A percentile compares a stretch with the other conserved stretches of the same genome.
phyloP scores from a whole-genome alignment of 208 protist genomes.

The Leishmania lainsoni region DNA sequence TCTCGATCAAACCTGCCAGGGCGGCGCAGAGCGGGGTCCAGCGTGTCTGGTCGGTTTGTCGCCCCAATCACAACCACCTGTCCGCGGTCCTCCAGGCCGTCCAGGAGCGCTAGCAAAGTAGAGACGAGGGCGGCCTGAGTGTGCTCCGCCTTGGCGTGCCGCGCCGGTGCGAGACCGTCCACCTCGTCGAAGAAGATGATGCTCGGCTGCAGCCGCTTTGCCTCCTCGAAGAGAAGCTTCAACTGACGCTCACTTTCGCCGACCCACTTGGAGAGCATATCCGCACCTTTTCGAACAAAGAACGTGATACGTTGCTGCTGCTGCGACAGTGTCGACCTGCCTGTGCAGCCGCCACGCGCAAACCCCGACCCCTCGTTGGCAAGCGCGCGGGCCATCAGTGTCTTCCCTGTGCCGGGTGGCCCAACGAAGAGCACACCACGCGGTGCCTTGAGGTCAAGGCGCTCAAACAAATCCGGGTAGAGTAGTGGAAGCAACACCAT shows the following conservation, averaged over 20 bases:
- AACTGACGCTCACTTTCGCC: constrained; percentile 98
- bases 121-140: constrained; percentile 85
- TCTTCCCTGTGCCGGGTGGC: constrained; percentile 99
- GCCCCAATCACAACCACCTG: constrained; percentile 96
- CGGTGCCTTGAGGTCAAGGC: constrained; percentile 75
- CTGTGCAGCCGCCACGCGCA: background rate
- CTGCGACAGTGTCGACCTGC: background rate
- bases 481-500: constrained; percentile 86
- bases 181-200: constrained; percentile 99
- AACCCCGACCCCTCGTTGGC: constrained; percentile 94
- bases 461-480: constrained; percentile 67
- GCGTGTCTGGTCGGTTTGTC: constrained; percentile 95
- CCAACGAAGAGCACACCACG: constrained; percentile 99
- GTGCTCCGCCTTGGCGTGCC: constrained; percentile 82
- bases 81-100: constrained; percentile 92
- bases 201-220: constrained; percentile 90
- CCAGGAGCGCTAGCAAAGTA: constrained; percentile 95
- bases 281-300: constrained; percentile 96
- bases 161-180: constrained; percentile 94
- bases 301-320: constrained; percentile 91
- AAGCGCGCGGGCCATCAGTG: constrained; percentile 98
- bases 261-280: constrained; percentile 98
- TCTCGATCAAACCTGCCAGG: constrained; percentile 98
- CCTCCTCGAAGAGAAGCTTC: constrained; percentile 97
- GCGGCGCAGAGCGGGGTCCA: constrained; percentile 96